Conservation (phyloP, 306 rosid species). For the Cucumis hystrix region DNA sequence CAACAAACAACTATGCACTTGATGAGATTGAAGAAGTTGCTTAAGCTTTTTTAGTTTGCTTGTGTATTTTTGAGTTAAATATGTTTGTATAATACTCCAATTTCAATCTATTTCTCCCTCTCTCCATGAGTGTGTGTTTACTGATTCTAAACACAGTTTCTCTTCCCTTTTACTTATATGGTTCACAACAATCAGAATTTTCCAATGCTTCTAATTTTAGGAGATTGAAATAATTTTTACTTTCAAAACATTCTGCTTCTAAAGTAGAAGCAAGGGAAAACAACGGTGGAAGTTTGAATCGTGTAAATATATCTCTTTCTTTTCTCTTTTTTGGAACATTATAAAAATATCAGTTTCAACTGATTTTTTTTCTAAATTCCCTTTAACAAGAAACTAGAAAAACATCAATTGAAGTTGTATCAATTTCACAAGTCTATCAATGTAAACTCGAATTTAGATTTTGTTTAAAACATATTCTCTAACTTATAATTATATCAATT, state of each 20-base stretch:
- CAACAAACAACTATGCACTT: constrained; percentile 21
- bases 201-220: not conserved
- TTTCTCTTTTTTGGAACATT: not conserved
- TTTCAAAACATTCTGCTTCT: no score
- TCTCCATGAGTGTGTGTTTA: not conserved
- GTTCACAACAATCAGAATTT: not conserved
- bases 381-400: no score
- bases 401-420: no score
- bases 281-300: no score
- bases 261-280: not conserved
- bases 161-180: not conserved
- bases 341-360: no score
- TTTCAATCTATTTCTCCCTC: constrained; percentile 8
- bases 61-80: not conserved
- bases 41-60: not conserved
- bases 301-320: no score
- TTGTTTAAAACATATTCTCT: no score
- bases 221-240: no score
- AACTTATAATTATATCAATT: no score
- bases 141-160: not conserved
- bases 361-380: no score
- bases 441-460: no score
- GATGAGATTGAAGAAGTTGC: constrained; percentile 15
- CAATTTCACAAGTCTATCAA: no score
- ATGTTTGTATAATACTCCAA: constrained; percentile 8